A percentile compares a stretch with the other conserved stretches of the same genome.
These are phyloP conservation scores for Tephrocybe sp. DNA, from an alignment of 768 basidiomycete species.

Conservation along the genomic window DNA sequence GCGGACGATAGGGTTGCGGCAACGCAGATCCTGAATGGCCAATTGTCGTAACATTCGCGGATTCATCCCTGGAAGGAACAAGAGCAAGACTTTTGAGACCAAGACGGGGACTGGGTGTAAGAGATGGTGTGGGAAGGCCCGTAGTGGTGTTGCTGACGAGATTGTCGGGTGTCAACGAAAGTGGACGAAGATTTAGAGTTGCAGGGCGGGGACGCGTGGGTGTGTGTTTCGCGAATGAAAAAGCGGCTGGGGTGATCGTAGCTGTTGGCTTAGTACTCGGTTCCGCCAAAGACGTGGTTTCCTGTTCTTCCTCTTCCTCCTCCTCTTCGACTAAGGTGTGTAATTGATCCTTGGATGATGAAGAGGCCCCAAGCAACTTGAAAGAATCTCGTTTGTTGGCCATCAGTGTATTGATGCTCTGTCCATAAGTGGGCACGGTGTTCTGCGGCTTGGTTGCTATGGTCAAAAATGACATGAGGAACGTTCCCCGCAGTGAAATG, in stretches of 20 bases:
- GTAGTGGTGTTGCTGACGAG: constrained; percentile 33
- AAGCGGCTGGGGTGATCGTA: constrained; percentile 26
- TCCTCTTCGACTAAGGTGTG: constrained; percentile 83
- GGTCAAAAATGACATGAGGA: constrained; percentile 29
- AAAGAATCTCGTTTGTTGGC: constrained; percentile 78
- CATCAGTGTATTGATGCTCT: constrained; percentile 40
- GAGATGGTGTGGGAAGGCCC: constrained; percentile 52
- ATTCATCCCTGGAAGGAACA: constrained; percentile 32
- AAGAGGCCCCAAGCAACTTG: constrained; percentile 60
- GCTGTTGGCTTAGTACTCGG: constrained; percentile 23
- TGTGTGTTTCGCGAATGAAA: constrained; percentile 33
- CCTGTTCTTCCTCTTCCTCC: constrained; percentile 54
- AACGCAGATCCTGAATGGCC: constrained; percentile 31
- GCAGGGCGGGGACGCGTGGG: constrained; percentile 61
- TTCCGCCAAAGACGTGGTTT: constrained; percentile 10
- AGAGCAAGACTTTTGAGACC: constrained; percentile 56
- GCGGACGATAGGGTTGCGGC: constrained; percentile 28
- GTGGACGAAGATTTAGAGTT: constrained; percentile 62
- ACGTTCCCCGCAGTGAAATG: constrained; percentile 8
- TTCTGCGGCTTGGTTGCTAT: constrained; percentile 59
- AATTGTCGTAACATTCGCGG: constrained; percentile 23
- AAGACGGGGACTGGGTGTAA: constrained; percentile 46
- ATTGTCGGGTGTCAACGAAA: constrained; percentile 63
- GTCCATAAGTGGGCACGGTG: constrained; percentile 38
- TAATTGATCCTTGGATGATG: constrained; percentile 71